Conservation (phyloP, 441 rosid genomes). For the Adansonia rubrostipa region DNA sequence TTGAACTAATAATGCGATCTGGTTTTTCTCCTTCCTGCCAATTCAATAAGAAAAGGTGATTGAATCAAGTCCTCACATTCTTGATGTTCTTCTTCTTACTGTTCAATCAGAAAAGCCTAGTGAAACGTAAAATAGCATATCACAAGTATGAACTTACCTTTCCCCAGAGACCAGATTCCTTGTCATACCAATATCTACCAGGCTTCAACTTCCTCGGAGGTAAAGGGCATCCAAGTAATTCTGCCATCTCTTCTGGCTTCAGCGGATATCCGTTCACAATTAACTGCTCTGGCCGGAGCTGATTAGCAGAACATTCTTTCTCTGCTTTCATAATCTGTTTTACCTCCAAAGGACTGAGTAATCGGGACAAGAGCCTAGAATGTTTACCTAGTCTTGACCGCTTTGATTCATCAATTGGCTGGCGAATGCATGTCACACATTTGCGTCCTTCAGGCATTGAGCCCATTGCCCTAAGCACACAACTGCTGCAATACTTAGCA, state of each 20-base stretch:
- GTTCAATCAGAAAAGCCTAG: slow-evolving; percentile 10
- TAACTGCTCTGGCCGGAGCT: slow-evolving; percentile 93
- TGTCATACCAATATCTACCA: slow-evolving; percentile 97
- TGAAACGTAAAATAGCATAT: slow-evolving; percentile 18
- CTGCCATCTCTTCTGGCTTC: slow-evolving; percentile 93
- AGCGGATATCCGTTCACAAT: slow-evolving; percentile 80
- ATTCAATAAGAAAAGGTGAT: slow-evolving; percentile 27
- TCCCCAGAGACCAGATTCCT: slow-evolving; percentile 98
- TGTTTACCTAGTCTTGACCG: slow-evolving; percentile 77
- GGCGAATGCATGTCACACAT: slow-evolving; percentile 85
- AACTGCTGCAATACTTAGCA: slow-evolving; percentile 88
- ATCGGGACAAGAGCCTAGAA: slow-evolving; percentile 71
- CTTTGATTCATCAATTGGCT: slow-evolving; percentile 87
- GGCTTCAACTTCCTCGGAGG: slow-evolving; percentile 94
- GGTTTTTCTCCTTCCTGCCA: slow-evolving; percentile 97
- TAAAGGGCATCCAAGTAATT: slow-evolving; percentile 73
- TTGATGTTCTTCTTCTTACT: background rate
- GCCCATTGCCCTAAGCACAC: slow-evolving; percentile 98
- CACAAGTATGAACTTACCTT: slow-evolving; percentile 54
- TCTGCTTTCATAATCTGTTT: slow-evolving; percentile 99
- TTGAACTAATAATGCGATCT: slow-evolving; percentile 76
- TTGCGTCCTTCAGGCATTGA: slow-evolving; percentile 99
- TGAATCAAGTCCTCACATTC: slow-evolving; percentile 3
- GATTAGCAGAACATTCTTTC: slow-evolving; percentile 96
- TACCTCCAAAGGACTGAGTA: slow-evolving; percentile 94